Evolutionary conservation across 257 asterid genomes (phyloP), one percentile per base, ranked within the genome.

Genomic region (Leonotis leonurus): DNA sequence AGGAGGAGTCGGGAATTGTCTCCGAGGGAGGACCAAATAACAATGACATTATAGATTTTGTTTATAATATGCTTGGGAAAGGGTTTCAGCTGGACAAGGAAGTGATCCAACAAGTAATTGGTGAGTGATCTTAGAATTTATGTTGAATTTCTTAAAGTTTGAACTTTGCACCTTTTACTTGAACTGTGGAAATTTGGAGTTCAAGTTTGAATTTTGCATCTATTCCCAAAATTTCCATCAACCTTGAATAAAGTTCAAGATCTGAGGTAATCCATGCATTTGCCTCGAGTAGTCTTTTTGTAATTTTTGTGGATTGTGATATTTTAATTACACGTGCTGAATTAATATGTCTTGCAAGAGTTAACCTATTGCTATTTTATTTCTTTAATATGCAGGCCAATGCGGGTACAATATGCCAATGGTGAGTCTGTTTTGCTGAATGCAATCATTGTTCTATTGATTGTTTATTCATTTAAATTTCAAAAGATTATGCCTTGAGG

Each of bases 31-130:
- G 81, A 49, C 62, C 77, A 71, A 73, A 83, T 80, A 73, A 65
- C 32, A 21, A 18, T 6, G 87, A 81, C 54, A 26, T 78, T 7
- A 85, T 73, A 72, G 90, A 80, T 14, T 86, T 92, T 67, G 81
- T 92, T 40, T 81, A 52, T 43, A 63, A 76, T 72, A 84, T 92
- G 90, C 97, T 92, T 58, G 91, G 92, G 46, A 74, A 75, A 64
- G 97, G 90, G 59, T 92, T 83, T 64, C 77, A 74, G 68, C 80
- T 88, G 45, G 80, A 85, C 27, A 86, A 14, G 83, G 69, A 49
- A 41, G 77, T 78, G 44, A 84, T 92, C 56, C 80, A 72, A 39
- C 81, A 81, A 32, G 86, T 88, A 44, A 74, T 92, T 21, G 93
- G 98, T 92, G 79, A 82, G 78, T 46, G 39, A 32, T 37, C 55